Evolutionary conservation across 352 stramenopile species (phyloP).

Genomic region (Pythium coloratum): DNA sequence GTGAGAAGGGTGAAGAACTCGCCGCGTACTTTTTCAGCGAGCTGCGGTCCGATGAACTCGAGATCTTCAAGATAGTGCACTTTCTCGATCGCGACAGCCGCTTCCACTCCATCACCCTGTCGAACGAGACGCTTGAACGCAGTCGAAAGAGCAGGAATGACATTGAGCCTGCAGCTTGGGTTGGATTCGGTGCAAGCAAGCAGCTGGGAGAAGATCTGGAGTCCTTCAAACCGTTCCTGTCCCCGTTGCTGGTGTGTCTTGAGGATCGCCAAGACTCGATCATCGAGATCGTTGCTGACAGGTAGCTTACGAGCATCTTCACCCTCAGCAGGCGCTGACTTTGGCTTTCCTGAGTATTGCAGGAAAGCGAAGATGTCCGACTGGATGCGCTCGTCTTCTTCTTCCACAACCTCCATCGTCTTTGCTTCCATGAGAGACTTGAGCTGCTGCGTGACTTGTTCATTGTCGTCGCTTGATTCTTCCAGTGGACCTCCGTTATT

Average conservation of each 20-base stretch:
- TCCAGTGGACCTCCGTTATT: neutral
- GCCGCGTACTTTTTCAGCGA: conserved; percentile 43
- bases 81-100: conserved; percentile 42
- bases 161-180: conserved; percentile 58
- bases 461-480: conserved; percentile 23
- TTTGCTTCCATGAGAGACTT: conserved; percentile 75
- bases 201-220: conserved; percentile 65
- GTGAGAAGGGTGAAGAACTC: conserved; percentile 74
- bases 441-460: conserved; percentile 56
- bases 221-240: conserved; percentile 50
- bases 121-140: conserved; percentile 61
- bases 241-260: conserved; percentile 49
- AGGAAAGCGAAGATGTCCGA: conserved; percentile 82
- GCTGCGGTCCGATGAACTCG: conserved; percentile 57
- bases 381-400: conserved; percentile 85
- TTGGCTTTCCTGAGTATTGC: conserved; percentile 33
- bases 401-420: conserved; percentile 70
- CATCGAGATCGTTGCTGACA: conserved; percentile 30
- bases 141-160: conserved; percentile 72
- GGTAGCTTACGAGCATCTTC: conserved; percentile 3
- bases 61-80: conserved; percentile 76
- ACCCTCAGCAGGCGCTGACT: conserved; percentile 3
- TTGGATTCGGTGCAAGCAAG: conserved; percentile 57
- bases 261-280: conserved; percentile 51
- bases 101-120: neutral